phyloP scores from a whole-genome alignment of 2,329 filamentous ascomycete genomes.

The Sclerotinia borealis region DNA sequence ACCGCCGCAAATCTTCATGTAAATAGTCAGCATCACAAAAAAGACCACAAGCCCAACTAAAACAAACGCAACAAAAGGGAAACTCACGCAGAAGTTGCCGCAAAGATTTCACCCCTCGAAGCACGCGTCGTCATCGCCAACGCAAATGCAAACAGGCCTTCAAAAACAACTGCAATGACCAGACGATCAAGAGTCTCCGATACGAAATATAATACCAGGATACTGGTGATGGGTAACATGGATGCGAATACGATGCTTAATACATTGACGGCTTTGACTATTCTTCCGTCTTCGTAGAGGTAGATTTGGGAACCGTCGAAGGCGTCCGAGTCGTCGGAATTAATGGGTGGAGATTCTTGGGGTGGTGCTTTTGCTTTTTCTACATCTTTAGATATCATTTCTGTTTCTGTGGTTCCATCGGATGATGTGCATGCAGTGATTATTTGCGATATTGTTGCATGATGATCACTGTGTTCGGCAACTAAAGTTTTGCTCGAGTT shows the following conservation, averaged over 20 bases:
- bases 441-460: not conserved
- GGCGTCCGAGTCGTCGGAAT: not conserved
- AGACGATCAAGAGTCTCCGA: slow-evolving; percentile 21
- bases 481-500: not conserved
- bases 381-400: not conserved
- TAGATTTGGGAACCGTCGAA: not conserved
- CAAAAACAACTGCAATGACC: slow-evolving; percentile 25
- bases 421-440: no score
- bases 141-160: slow-evolving; percentile 24
- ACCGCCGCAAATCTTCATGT: slow-evolving; percentile 2
- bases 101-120: slow-evolving; percentile 29
- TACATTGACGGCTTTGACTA: slow-evolving; percentile 13
- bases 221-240: slow-evolving; percentile 26
- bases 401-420: not conserved
- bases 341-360: not conserved
- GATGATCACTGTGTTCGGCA: not conserved
- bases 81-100: slow-evolving; percentile 29
- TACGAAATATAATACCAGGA: slow-evolving; percentile 30
- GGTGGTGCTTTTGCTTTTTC: not conserved
- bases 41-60: not conserved
- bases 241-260: slow-evolving; percentile 28
- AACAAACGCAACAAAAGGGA: slow-evolving; percentile 12
- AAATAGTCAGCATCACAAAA: not conserved
- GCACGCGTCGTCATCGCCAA: slow-evolving; percentile 27
- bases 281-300: slow-evolving; percentile 14